Evolutionary conservation across 2,329 filamentous ascomycete genomes (phyloP).

Genomic region (Cordyceps militaris): DNA sequence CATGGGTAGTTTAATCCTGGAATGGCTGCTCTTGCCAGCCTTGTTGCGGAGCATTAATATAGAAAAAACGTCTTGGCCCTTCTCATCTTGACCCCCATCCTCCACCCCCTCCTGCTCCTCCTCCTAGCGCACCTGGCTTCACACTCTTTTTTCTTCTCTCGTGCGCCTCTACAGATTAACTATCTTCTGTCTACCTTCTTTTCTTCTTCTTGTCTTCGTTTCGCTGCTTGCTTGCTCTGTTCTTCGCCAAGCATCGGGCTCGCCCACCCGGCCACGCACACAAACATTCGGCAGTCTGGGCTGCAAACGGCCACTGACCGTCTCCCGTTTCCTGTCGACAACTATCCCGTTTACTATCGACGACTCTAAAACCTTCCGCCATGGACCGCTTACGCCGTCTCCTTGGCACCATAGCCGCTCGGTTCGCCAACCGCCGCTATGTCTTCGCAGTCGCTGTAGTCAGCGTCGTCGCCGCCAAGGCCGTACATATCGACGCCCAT

Average conservation of each 20-base stretch:
- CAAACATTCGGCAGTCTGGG: neutral
- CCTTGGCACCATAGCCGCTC: conserved; percentile 4
- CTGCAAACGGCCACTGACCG: neutral
- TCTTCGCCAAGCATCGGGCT: neutral
- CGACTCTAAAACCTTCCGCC: neutral
- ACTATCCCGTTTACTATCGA: neutral
- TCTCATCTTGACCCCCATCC: neutral
- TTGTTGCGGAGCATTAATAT: too few relatives aligned
- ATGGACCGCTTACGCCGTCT: conserved; percentile 9
- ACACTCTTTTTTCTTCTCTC: neutral
- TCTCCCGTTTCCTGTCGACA: neutral
- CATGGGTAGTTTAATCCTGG: neutral
- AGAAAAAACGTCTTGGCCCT: too few relatives aligned
- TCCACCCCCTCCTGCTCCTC: neutral
- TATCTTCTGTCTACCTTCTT: neutral
- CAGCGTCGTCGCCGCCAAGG: conserved; percentile 13
- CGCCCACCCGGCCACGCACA: neutral
- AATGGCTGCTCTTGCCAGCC: too few relatives aligned
- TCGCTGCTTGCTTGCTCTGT: neutral
- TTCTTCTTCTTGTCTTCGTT: neutral
- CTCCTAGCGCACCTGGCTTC: neutral
- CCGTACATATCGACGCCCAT: conserved; percentile 14
- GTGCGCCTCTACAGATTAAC: neutral
- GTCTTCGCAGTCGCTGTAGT: conserved; percentile 13
- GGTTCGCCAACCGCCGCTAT: conserved; percentile 13